These are phyloP conservation scores for Chalara sp. DNA, from an alignment of 2,329 filamentous ascomycete species.

Conservation along the genomic window DNA sequence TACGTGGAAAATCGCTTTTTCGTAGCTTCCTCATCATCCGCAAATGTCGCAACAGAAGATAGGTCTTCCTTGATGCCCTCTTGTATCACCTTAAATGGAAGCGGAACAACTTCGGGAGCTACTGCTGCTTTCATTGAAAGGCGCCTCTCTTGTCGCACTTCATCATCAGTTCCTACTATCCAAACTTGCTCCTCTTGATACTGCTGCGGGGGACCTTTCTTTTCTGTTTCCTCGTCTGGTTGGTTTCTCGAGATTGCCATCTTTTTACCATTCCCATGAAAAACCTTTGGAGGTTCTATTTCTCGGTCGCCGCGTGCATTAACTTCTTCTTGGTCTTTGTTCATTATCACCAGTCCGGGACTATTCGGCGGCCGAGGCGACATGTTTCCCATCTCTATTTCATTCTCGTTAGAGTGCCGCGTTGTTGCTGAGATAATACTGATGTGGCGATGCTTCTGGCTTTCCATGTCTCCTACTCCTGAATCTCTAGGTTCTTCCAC, in stretches of 20 bases:
- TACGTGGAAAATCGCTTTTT: constrained; percentile 44
- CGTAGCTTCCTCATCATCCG: constrained; percentile 52
- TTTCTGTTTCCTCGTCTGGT: constrained; percentile 27
- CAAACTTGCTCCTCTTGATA: constrained; percentile 27
- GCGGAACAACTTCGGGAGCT: constrained; percentile 51
- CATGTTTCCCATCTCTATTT: constrained; percentile 48
- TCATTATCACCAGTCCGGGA: constrained; percentile 32
- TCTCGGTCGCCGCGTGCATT: constrained; percentile 11
- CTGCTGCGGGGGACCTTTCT: constrained; percentile 17
- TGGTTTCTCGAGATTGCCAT: constrained; percentile 47
- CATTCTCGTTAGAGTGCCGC: constrained; percentile 35
- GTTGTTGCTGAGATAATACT: constrained; percentile 17
- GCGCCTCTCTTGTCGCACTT: constrained; percentile 24
- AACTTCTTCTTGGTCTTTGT: constrained; percentile 31
- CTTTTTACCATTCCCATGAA: constrained; percentile 33
- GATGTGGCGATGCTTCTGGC: constrained; percentile 34
- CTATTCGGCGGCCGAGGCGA: constrained; percentile 26
- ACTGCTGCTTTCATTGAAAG: constrained; percentile 22
- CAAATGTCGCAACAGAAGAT: constrained; percentile 66
- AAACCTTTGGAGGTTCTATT: constrained; percentile 9
- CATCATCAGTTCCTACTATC: constrained; percentile 27
- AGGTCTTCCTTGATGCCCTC: constrained; percentile 40
- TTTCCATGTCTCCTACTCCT: constrained; percentile 34
- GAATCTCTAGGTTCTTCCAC: constrained; percentile 20
- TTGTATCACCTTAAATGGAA: constrained; percentile 57